These are phyloP conservation scores for Macrotyloma uniflorum DNA, from an alignment of 306 rosid genomes.

Conservation along the genomic window DNA sequence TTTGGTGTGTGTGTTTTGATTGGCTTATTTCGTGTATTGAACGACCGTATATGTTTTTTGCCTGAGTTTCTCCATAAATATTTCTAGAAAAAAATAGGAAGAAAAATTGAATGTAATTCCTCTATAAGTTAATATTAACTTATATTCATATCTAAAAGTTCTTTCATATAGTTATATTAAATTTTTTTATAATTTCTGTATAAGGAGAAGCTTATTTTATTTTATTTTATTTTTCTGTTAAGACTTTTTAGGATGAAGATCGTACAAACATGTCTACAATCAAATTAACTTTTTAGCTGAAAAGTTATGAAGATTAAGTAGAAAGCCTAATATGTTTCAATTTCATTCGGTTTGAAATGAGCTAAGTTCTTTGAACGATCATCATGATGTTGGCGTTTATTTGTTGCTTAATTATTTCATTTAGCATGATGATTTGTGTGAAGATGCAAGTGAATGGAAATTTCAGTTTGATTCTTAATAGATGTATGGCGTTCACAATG, in stretches of 20 bases:
- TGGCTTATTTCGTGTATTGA: background rate
- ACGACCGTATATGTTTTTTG: background rate
- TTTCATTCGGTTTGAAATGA: constrained; percentile 2
- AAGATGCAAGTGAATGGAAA: constrained; percentile 12
- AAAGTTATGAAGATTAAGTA: background rate
- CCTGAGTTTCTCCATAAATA: too few relatives aligned
- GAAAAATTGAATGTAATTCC: too few relatives aligned
- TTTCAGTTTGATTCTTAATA: constrained; percentile 17
- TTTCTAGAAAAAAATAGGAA: too few relatives aligned
- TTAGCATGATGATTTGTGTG: constrained; percentile 6
- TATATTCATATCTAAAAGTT: too few relatives aligned
- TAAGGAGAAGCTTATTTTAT: too few relatives aligned
- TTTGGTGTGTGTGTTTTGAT: constrained; percentile 39
- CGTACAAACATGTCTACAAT: background rate
- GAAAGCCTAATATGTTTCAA: background rate
- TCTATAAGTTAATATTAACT: too few relatives aligned
- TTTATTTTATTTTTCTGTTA: too few relatives aligned
- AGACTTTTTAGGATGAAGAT: too few relatives aligned
- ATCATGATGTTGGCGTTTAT: background rate
- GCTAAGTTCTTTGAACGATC: background rate
- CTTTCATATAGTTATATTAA: too few relatives aligned
- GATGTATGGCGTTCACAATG: constrained; percentile 49
- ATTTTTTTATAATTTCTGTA: too few relatives aligned
- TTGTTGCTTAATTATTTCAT: constrained; percentile 10
- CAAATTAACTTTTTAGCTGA: background rate